Evolutionary conservation across 2,329 filamentous ascomycete genomes (phyloP).

Genomic region (Fusarium sp.): DNA sequence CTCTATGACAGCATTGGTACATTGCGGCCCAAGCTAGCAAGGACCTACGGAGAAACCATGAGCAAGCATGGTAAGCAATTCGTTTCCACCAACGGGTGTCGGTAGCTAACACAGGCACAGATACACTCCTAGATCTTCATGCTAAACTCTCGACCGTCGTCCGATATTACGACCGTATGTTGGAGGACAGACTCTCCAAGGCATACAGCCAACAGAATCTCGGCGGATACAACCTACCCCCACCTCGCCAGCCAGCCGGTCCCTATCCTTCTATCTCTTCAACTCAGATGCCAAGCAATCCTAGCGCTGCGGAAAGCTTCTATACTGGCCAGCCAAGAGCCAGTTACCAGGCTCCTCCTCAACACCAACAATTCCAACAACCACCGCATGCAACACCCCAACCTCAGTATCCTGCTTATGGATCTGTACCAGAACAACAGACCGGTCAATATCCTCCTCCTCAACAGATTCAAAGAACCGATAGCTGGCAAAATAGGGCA

Average conservation of each 20-base stretch:
- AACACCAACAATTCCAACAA: constrained; percentile 45
- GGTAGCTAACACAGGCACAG: constrained; percentile 57
- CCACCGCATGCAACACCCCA: constrained; percentile 49
- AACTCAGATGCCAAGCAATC: constrained; percentile 56
- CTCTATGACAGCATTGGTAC: constrained; percentile 97
- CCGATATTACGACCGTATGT: constrained; percentile 96
- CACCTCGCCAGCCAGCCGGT: constrained; percentile 62
- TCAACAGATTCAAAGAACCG: constrained; percentile 60
- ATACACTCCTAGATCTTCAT: constrained; percentile 92
- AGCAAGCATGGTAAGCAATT: constrained; percentile 87
- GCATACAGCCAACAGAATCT: constrained; percentile 87
- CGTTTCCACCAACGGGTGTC: neutral
- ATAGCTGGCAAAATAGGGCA: constrained; percentile 62
- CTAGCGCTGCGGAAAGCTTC: constrained; percentile 78
- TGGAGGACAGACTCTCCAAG: constrained; percentile 92
- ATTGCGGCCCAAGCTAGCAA: constrained; percentile 89
- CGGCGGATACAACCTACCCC: constrained; percentile 70
- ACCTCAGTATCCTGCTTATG: constrained; percentile 57
- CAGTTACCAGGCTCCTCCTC: constrained; percentile 65
- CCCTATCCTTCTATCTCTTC: constrained; percentile 79
- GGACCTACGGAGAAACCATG: constrained; percentile 98
- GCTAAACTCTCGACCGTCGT: constrained; percentile 96
- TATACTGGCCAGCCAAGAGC: constrained; percentile 75
- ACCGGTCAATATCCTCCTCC: constrained; percentile 59
- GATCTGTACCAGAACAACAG: constrained; percentile 54